Evolutionary conservation across 2,329 filamentous ascomycete species (phyloP).

Genomic region (Calonectria pseudoturangicola): DNA sequence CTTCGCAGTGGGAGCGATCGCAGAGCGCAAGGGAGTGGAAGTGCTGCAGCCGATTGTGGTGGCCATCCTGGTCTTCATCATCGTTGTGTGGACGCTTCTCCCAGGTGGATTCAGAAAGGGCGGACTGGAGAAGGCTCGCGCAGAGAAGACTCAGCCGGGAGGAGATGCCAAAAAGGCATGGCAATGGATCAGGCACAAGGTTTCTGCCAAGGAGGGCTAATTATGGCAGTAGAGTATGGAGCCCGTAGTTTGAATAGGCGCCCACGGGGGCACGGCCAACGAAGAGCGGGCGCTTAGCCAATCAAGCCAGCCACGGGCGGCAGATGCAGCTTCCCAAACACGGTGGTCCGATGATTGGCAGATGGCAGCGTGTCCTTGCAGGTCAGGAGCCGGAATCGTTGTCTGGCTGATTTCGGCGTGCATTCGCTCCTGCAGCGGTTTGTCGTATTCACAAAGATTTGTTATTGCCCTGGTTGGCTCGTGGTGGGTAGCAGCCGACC

Average conservation of each 20-base stretch:
- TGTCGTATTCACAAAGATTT: slow-evolving; percentile 4
- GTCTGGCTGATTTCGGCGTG: background rate
- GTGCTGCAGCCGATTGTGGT: slow-evolving; percentile 75
- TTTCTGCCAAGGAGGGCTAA: background rate
- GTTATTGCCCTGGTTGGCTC: background rate
- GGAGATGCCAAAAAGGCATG: slow-evolving; percentile 54
- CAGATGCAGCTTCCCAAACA: slow-evolving; percentile 21
- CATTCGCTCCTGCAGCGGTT: background rate
- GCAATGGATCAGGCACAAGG: slow-evolving; percentile 41
- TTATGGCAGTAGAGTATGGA: background rate
- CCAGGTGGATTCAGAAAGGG: slow-evolving; percentile 63
- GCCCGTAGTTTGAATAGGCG: slow-evolving; percentile 14
- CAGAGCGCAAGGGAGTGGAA: slow-evolving; percentile 72
- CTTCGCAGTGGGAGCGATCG: slow-evolving; percentile 81
- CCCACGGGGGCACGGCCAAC: background rate
- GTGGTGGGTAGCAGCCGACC: background rate
- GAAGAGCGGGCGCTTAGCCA: slow-evolving; percentile 18
- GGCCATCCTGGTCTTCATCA: slow-evolving; percentile 66
- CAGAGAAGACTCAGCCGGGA: slow-evolving; percentile 60
- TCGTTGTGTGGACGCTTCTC: slow-evolving; percentile 67
- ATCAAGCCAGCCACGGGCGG: slow-evolving; percentile 4
- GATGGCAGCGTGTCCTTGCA: slow-evolving; percentile 17
- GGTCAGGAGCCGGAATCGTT: background rate
- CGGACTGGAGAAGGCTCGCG: slow-evolving; percentile 64
- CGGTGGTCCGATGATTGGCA: slow-evolving; percentile 24